Evolutionary conservation across 805 yeast species (phyloP).

Genomic region (Ogataea paradorogensis): DNA sequence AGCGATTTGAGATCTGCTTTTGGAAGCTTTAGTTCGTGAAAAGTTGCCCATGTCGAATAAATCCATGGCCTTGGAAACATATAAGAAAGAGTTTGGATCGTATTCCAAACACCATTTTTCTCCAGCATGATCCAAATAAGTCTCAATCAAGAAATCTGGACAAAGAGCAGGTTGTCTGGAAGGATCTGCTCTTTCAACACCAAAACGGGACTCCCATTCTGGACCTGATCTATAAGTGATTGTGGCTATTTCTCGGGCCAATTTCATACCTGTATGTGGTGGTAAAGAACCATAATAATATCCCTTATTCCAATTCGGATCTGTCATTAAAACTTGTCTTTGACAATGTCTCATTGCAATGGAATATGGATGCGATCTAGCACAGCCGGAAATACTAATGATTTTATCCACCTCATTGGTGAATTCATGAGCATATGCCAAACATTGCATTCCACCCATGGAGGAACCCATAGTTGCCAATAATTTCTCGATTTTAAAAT

Average conservation of each 20-base stretch:
- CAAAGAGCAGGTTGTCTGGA: constrained; percentile 79
- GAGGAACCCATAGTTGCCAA: constrained; percentile 86
- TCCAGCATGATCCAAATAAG: constrained; percentile 92
- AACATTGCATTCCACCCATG: constrained; percentile 98
- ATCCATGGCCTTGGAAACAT: constrained; percentile 93
- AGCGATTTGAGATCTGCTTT: constrained; percentile 40
- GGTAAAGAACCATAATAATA: constrained; percentile 71
- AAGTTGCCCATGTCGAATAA: constrained; percentile 70
- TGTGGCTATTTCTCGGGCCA: constrained; percentile 91
- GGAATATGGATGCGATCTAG: constrained; percentile 89
- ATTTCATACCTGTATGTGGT: constrained; percentile 93
- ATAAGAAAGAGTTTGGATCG: constrained; percentile 85
- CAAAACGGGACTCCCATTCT: constrained; percentile 93
- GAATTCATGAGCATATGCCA: constrained; percentile 83
- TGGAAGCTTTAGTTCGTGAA: constrained; percentile 43
- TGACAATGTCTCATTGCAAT: constrained; percentile 93
- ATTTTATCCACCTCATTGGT: constrained; percentile 72
- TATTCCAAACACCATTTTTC: constrained; percentile 89
- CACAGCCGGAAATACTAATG: constrained; percentile 86
- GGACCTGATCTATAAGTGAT: constrained; percentile 94
- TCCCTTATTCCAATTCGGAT: constrained; percentile 93
- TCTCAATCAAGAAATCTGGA: constrained; percentile 90
- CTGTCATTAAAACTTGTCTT: constrained; percentile 90
- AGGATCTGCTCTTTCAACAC: constrained; percentile 82
- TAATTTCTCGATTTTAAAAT: constrained; percentile 60